Base-by-base conservation (phyloP, 1,284 basidiomycete species). In the Tylopilus sp. region DNA sequence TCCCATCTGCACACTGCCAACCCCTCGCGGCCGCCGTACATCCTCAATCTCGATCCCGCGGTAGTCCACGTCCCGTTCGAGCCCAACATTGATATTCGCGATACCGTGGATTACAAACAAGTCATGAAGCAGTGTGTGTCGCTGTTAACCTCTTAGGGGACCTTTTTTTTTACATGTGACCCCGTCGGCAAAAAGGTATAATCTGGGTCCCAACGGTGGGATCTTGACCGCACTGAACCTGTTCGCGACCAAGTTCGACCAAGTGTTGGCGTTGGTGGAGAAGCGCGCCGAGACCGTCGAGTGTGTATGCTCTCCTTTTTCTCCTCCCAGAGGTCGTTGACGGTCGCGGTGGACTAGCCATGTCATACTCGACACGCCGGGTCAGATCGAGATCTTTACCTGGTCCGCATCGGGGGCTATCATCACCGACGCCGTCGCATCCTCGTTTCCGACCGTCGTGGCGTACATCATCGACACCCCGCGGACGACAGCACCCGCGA, bases 311-410 rank as follows among this genome's bases (percentile, higher is more conserved):
- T n/a, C 21, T 18, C 39, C 26, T 45, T n/a, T 29, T 45, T 26
- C 44, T 33, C 26, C 31, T n/a, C 48, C 7, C 2, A 26, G 26
- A n/a, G n/a, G n/a, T n/a, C n/a, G n/a, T 12, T 47, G 26, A 48
- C 15, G n/a, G 37, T 3, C 42, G 1, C 18, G 28, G 14, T 46
- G 34, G 46, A 20, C 60, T 28, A 95, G 93, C 61, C 87, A 98
- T 73, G 82, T 99, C 50, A 85, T 99, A 38, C 75, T 99, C 30
- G 96, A 99, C 64, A 99, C 96, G 0, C 96, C 96, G 2, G 96
- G 96, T 7, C 96, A 99, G 71, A 99, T 99, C 62, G 96, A 99
- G 71, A 99, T 99, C 63, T 99, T 99, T 65, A 99, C 96, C 39
- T 99, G 96, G 96, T 97, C 94, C 0, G 96, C 96, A 1, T 97